A percentile compares a stretch with the other conserved stretches of the same genome.
phyloP scores from a whole-genome alignment of 768 basidiomycete species.

The Suillus subluteus region DNA sequence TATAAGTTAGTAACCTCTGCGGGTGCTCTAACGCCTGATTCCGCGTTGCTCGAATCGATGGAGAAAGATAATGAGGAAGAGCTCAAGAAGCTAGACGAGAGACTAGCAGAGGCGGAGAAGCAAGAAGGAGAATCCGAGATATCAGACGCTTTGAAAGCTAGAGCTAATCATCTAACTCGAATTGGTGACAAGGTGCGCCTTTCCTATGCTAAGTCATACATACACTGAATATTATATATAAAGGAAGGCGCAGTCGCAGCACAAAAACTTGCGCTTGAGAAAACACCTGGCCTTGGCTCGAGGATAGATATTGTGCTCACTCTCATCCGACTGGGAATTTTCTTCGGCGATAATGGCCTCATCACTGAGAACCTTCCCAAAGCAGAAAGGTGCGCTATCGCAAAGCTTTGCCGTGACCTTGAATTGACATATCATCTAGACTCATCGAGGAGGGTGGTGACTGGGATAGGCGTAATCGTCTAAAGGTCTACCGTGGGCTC shows the following conservation, averaged over 20 bases:
- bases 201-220: background rate
- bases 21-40: conserved; percentile 45
- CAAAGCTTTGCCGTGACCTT: background rate
- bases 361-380: conserved; percentile 73
- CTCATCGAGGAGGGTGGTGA: conserved; percentile 95
- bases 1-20: conserved; percentile 61
- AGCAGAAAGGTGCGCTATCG: conserved; percentile 71
- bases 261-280: conserved; percentile 82
- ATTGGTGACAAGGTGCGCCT: conserved; percentile 78
- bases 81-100: conserved; percentile 73
- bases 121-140: conserved; percentile 94
- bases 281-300: conserved; percentile 90
- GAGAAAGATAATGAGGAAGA: conserved; percentile 73
- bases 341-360: conserved; percentile 79
- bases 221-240: background rate
- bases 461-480: conserved; percentile 95
- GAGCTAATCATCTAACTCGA: conserved; percentile 82
- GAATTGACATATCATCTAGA: conserved; percentile 39
- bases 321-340: conserved; percentile 87
- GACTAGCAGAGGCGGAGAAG: conserved; percentile 84
- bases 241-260: conserved; percentile 85
- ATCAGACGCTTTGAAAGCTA: conserved; percentile 80
- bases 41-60: conserved; percentile 27
- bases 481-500: conserved; percentile 93
- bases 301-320: conserved; percentile 92